These are phyloP conservation scores for Boechera retrofracta DNA, from an alignment of 345 rosid genomes.

Conservation along the genomic window DNA sequence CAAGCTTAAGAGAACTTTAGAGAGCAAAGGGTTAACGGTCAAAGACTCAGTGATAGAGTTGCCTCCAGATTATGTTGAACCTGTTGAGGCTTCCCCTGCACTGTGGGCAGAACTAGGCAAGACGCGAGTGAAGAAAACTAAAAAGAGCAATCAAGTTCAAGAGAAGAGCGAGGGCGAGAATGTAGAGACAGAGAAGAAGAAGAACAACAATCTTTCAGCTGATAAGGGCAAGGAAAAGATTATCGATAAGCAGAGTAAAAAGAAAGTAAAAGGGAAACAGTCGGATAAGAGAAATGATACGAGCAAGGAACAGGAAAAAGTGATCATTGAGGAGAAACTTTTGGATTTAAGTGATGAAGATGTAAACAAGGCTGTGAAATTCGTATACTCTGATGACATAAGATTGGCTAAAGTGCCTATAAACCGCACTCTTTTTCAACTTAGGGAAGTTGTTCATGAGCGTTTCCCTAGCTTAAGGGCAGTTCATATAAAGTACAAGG, in stretches of 20 bases:
- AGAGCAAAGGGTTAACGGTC: slow-evolving; percentile 65
- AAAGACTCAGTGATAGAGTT: slow-evolving; percentile 68
- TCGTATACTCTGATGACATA: slow-evolving; percentile 78
- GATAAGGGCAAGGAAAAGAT: slow-evolving; percentile 43
- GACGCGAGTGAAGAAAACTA: slow-evolving; percentile 53
- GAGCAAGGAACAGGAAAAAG: slow-evolving; percentile 60
- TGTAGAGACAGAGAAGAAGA: slow-evolving; percentile 36
- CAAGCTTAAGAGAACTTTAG: slow-evolving; percentile 64
- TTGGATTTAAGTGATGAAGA: slow-evolving; percentile 44
- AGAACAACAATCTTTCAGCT: slow-evolving; percentile 7
- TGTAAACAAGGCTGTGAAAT: slow-evolving; percentile 66
- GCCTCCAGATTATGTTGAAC: slow-evolving; percentile 75
- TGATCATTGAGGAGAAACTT: slow-evolving; percentile 62
- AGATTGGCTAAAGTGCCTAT: slow-evolving; percentile 75
- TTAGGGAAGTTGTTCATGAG: slow-evolving; percentile 72
- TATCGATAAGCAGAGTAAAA: slow-evolving; percentile 43
- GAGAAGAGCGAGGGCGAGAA: slow-evolving; percentile 40
- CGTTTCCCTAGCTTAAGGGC: slow-evolving; percentile 70
- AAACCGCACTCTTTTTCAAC: slow-evolving; percentile 70
- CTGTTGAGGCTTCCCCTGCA: slow-evolving; percentile 48
- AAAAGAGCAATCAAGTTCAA: slow-evolving; percentile 47
- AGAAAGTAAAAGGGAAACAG: slow-evolving; percentile 49
- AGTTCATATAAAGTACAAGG: slow-evolving; percentile 80
- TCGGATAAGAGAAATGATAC: slow-evolving; percentile 43
- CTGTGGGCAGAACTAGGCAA: slow-evolving; percentile 50